Evolutionary conservation across 176 grass and related monocot species (phyloP).

Genomic region (Ensete ventricosum): DNA sequence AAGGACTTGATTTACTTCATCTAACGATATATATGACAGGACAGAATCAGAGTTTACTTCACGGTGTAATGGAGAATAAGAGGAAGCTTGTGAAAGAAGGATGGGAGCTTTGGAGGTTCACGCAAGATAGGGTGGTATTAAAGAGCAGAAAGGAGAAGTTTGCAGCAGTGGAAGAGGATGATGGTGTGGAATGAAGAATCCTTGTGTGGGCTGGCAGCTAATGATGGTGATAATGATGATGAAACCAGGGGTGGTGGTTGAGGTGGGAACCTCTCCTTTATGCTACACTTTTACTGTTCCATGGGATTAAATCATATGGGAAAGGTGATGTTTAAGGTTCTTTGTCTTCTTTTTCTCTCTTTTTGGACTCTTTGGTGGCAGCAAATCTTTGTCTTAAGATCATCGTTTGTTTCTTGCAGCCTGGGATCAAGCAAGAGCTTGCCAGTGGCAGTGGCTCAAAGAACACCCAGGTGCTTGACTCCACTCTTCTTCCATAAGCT

Average conservation of each 20-base stretch:
- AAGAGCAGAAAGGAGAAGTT: constrained; percentile 24
- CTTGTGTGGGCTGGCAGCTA: constrained; percentile 10
- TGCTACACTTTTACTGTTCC: constrained; percentile 25
- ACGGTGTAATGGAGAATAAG: constrained; percentile 33
- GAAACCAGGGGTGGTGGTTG: constrained; percentile 14
- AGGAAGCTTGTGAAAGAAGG: constrained; percentile 68
- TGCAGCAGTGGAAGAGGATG: constrained; percentile 22
- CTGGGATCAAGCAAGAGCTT: too few species aligned
- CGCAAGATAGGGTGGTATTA: constrained; percentile 28
- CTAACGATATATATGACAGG: constrained; percentile 25
- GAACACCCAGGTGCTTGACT: too few species aligned
- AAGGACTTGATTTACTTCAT: constrained; percentile 23
- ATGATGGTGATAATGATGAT: constrained; percentile 25
- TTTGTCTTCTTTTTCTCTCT: not conserved
- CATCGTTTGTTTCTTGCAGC: not conserved
- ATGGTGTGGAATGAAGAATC: constrained; percentile 25
- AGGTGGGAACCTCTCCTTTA: constrained; percentile 14
- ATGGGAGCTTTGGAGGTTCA: constrained; percentile 46
- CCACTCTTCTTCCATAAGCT: too few species aligned
- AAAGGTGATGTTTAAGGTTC: not conserved
- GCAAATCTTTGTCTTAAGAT: not conserved
- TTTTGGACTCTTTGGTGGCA: not conserved
- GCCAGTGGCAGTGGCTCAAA: too few species aligned
- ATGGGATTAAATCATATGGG: constrained; percentile 11
- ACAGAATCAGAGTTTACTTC: constrained; percentile 49